phyloP scores from a whole-genome alignment of 2,329 filamentous ascomycete species.

The Aspergillus pseudoglaucus region DNA sequence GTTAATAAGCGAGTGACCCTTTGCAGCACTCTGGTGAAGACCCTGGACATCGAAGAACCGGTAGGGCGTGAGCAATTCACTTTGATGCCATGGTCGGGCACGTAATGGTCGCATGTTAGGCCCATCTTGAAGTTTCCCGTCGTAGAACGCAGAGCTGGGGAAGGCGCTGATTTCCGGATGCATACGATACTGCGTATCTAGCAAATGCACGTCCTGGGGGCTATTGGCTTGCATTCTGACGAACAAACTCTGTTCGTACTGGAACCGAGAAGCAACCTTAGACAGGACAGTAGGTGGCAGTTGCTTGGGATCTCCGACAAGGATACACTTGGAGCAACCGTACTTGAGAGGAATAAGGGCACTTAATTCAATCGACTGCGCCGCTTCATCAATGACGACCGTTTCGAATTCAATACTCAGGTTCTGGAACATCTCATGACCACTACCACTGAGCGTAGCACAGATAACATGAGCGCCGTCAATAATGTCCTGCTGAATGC shows the following conservation, averaged over 20 bases:
- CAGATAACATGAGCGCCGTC: slow-evolving; percentile 89
- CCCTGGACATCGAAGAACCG: slow-evolving; percentile 96
- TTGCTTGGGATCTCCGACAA: slow-evolving; percentile 97
- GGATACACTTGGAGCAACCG: slow-evolving; percentile 89
- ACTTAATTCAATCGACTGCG: slow-evolving; percentile 95
- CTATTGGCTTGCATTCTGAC: slow-evolving; percentile 96
- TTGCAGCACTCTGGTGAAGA: slow-evolving; percentile 70
- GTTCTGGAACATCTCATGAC: slow-evolving; percentile 95
- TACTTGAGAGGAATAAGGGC: slow-evolving; percentile 97
- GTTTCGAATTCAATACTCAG: slow-evolving; percentile 96
- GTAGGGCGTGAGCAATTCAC: slow-evolving; percentile 76
- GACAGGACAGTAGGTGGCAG: slow-evolving; percentile 93
- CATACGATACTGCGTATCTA: slow-evolving; percentile 99
- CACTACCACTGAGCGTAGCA: slow-evolving; percentile 88
- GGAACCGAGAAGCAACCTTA: slow-evolving; percentile 82
- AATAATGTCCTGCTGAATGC: slow-evolving; percentile 84
- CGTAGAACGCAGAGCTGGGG: slow-evolving; percentile 87
- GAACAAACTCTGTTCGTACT: slow-evolving; percentile 97
- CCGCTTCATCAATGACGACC: slow-evolving; percentile 95
- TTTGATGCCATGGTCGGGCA: slow-evolving; percentile 76
- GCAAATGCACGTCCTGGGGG: slow-evolving; percentile 77
- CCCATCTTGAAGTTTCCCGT: slow-evolving; percentile 78
- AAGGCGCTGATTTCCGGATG: slow-evolving; percentile 93
- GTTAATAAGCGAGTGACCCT: slow-evolving; percentile 87
- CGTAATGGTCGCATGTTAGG: slow-evolving; percentile 72